phyloP scores from a whole-genome alignment of 1,139 yeast species.

The Lodderomyces pseudojiufengensis region DNA sequence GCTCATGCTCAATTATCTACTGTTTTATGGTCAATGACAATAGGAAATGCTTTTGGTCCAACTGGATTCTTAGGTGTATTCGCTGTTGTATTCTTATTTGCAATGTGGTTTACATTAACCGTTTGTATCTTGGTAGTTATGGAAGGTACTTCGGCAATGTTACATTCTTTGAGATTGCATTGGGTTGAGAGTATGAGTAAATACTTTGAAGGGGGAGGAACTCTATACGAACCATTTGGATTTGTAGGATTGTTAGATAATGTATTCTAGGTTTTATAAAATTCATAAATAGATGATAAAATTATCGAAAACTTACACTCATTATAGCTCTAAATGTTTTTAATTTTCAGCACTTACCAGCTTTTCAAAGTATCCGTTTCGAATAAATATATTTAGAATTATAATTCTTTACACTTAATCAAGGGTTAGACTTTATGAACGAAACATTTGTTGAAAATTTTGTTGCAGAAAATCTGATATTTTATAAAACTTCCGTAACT shows the following conservation, averaged over 20 bases:
- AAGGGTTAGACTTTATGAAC: too few relatives aligned
- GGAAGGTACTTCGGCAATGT: constrained; percentile 90
- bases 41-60: constrained; percentile 51
- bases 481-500: too few relatives aligned
- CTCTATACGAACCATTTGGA: constrained; percentile 65
- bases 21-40: constrained; percentile 78
- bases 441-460: too few relatives aligned
- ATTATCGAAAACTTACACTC: too few relatives aligned
- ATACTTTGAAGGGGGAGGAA: constrained; percentile 80
- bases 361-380: too few relatives aligned
- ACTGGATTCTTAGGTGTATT: constrained; percentile 50
- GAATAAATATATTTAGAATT: too few relatives aligned
- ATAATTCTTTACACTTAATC: too few relatives aligned
- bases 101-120: constrained; percentile 75
- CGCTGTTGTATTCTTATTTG: constrained; percentile 59
- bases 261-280: constrained; percentile 18
- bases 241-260: constrained; percentile 39
- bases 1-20: constrained; percentile 77
- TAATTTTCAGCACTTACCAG: too few relatives aligned
- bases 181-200: constrained; percentile 90
- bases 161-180: constrained; percentile 77
- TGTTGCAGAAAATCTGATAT: too few relatives aligned
- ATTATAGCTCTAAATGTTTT: too few relatives aligned
- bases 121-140: constrained; percentile 70
- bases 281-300: too few relatives aligned